These are phyloP conservation scores for Leccinum holopus DNA, from an alignment of 1,284 basidiomycete genomes.

Conservation along the genomic window DNA sequence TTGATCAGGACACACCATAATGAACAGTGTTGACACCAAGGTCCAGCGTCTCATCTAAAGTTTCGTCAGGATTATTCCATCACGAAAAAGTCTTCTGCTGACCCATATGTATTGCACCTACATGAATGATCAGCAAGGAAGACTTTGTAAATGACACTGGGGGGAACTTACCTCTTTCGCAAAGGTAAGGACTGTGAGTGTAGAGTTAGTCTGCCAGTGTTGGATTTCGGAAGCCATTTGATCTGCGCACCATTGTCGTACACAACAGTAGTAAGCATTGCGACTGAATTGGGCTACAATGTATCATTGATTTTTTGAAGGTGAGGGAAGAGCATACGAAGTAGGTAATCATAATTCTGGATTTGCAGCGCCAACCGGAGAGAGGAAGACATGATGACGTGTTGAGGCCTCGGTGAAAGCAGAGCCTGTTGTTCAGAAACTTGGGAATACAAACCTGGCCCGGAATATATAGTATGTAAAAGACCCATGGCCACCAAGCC, in stretches of 20 bases:
- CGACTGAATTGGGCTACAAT: neutral
- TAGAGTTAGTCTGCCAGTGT: neutral
- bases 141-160: neutral
- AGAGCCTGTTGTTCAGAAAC: neutral
- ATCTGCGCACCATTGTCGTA: neutral
- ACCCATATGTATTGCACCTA: neutral
- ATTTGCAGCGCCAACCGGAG: neutral
- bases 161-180: neutral
- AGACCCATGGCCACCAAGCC: no score
- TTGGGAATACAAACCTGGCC: neutral
- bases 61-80: neutral
- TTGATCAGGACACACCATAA: neutral
- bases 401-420: neutral
- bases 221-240: neutral
- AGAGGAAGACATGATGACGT: neutral
- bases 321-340: neutral
- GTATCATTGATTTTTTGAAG: neutral
- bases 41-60: neutral
- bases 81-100: neutral
- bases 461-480: neutral
- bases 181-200: neutral
- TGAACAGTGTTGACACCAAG: neutral
- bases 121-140: neutral
- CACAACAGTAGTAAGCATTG: neutral
- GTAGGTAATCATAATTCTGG: neutral